Evolutionary conservation across 2,329 filamentous ascomycete species (phyloP), one percentile per base, ranked within the genome.

Genomic region (Zymoseptoria brevis): DNA sequence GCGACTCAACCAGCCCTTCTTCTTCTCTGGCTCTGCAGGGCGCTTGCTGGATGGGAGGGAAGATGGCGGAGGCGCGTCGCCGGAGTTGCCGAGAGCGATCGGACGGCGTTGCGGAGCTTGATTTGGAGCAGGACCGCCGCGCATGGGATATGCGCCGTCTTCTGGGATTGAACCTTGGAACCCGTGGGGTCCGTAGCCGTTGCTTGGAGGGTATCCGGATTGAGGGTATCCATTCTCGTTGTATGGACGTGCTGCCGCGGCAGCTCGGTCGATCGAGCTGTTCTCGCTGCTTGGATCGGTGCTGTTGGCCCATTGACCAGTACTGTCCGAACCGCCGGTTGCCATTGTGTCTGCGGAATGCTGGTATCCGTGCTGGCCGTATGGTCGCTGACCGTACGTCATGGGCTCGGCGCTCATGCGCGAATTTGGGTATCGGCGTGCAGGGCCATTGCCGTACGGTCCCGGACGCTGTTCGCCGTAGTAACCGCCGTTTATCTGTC

Each of bases 251-350:
- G 57, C 53, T 4, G 58, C 57, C 8, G 63, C 50, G 2, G 63
- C 61, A 26, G 49, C 55, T 52, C 55, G 50, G 71, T 96, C 90
- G 66, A 95, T 84, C 1, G 90, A 96, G 76, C 90, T 95, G 76
- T 96, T 96, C 71, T 96, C 89, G 71, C 91, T 96, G 76, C 89
- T 94, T 77, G 89, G 92, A 71, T 96, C 91, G 60, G 90, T 96
- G 64, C 87, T 87, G 73, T 94, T 92, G 58, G 86, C 87, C 70
- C 83, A 86, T 11, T 86, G 86, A 59, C 96, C 91, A 56, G 79
- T 79, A 57, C 78, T 85, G 63, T 87, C 84, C 66, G 84, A 88
- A 54, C 86, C 88, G 60, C 87, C 87, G 11, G 89, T 90, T 45
- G 88, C 88, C 51, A 95, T 87, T 1, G 90, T 96, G 73, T 96